These are phyloP conservation scores for Dendrothele bispora DNA, from an alignment of 768 basidiomycete species.

Conservation along the genomic window DNA sequence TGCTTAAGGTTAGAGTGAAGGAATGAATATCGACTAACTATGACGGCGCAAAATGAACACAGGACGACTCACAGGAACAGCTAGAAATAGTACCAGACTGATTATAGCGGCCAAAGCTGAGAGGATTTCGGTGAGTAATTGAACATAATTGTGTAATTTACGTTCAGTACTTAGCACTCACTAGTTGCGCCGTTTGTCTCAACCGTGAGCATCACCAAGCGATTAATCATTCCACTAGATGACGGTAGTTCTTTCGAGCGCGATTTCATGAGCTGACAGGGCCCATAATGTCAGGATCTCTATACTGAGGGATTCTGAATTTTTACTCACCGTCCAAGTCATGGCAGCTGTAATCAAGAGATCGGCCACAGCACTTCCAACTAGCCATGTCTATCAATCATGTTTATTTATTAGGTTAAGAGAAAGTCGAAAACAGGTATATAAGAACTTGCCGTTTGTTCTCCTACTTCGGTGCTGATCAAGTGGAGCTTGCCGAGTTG, in stretches of 20 bases:
- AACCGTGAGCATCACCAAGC: constrained; percentile 13
- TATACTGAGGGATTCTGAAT: neutral
- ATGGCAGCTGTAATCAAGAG: constrained; percentile 12
- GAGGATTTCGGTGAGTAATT: neutral
- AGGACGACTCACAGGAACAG: constrained; percentile 6
- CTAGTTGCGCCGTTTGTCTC: constrained; percentile 17
- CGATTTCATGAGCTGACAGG: constrained; percentile 8
- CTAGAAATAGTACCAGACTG: constrained; percentile 11
- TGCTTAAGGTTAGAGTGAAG: constrained; percentile 1
- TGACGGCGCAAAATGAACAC: no score
- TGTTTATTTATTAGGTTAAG: neutral
- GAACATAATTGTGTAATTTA: neutral
- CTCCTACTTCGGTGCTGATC: constrained; percentile 9
- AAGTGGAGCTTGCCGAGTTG: constrained; percentile 10
- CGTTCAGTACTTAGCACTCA: neutral
- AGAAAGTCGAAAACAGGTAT: neutral
- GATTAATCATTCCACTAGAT: constrained; percentile 7
- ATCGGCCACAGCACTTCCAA: constrained; percentile 13
- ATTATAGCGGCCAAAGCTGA: constrained; percentile 13
- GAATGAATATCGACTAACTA: neutral
- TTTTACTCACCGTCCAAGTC: constrained; percentile 10
- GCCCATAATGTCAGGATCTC: neutral
- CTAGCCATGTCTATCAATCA: constrained; percentile 12
- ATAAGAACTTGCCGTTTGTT: constrained; percentile 8
- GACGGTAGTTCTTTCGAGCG: neutral